Conservation (phyloP, 208 protist species). For the Leishmania braziliensis region DNA sequence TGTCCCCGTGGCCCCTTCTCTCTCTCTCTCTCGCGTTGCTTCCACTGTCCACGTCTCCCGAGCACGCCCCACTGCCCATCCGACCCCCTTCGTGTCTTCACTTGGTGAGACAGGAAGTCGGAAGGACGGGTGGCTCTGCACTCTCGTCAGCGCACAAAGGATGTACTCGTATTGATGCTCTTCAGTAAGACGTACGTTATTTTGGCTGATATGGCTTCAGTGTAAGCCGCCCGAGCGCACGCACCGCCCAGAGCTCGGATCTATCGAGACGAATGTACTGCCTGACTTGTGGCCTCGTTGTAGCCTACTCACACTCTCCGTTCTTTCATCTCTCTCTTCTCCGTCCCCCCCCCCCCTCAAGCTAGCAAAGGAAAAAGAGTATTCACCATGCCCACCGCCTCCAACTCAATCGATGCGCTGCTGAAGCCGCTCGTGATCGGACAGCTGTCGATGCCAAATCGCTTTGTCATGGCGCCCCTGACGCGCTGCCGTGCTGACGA, state of each 20-base stretch:
- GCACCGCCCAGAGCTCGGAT: background rate
- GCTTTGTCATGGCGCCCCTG: conserved; percentile 68
- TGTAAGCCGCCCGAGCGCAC: background rate
- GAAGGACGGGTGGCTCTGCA: background rate
- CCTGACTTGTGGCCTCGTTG: background rate
- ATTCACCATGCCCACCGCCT: background rate
- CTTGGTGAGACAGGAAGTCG: too few relatives aligned
- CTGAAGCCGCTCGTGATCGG: conserved; percentile 53
- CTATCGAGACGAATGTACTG: background rate
- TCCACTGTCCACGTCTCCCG: too few relatives aligned
- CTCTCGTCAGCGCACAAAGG: background rate
- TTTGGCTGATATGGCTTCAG: background rate
- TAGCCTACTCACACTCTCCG: background rate
- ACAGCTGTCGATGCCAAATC: conserved; percentile 41
- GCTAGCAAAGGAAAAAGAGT: background rate
- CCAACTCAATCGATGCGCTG: conserved; percentile 15
- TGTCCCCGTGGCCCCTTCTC: too few relatives aligned
- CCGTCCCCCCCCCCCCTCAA: background rate
- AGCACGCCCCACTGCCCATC: too few relatives aligned
- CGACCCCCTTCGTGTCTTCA: too few relatives aligned
- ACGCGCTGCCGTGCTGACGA: conserved; percentile 60
- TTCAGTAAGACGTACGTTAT: background rate
- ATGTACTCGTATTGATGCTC: background rate
- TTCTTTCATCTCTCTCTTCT: background rate
- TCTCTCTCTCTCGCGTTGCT: too few relatives aligned